Percentiles rank a stretch among this genome's conserved stretches.
Conservation (phyloP, 1,284 basidiomycete species). For the Kalmanozyma brasiliensis region DNA sequence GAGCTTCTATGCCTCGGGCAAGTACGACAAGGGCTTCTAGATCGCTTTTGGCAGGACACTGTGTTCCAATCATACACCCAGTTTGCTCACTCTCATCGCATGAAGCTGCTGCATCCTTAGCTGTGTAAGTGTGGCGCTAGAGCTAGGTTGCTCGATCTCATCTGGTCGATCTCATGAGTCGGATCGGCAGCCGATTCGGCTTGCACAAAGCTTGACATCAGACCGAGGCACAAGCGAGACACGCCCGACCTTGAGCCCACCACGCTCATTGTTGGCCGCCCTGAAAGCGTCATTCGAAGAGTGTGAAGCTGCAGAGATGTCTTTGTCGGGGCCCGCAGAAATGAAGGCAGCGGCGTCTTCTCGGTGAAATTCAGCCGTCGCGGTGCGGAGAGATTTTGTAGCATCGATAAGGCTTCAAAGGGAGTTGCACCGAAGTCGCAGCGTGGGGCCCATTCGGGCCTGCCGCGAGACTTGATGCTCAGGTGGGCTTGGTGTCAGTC, state of each 20-base stretch:
- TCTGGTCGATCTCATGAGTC: too few species aligned
- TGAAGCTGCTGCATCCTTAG: conserved; percentile 11
- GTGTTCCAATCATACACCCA: conserved; percentile 6
- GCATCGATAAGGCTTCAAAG: conserved; percentile 42
- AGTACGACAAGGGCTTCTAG: conserved; percentile 60
- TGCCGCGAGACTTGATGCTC: too few species aligned
- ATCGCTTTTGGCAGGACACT: neutral
- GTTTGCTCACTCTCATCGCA: neutral
- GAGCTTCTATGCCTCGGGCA: conserved; percentile 72
- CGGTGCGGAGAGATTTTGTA: conserved; percentile 28
- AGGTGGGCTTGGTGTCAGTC: too few species aligned
- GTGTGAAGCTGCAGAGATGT: neutral
- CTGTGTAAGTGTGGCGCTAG: too few species aligned
- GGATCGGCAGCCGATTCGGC: too few species aligned
- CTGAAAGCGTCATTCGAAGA: too few species aligned
- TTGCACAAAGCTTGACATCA: neutral
- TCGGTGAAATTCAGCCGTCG: conserved; percentile 20
- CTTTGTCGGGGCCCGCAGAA: neutral
- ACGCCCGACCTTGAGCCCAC: too few species aligned
- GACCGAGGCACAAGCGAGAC: too few species aligned
- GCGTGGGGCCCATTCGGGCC: too few species aligned
- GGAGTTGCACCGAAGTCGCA: conserved; percentile 29
- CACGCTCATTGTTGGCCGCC: too few species aligned
- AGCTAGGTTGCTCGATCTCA: too few species aligned
- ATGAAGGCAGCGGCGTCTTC: neutral